These are phyloP conservation scores for Mercurialis annua DNA, from an alignment of 345 rosid species.

Conservation along the genomic window DNA sequence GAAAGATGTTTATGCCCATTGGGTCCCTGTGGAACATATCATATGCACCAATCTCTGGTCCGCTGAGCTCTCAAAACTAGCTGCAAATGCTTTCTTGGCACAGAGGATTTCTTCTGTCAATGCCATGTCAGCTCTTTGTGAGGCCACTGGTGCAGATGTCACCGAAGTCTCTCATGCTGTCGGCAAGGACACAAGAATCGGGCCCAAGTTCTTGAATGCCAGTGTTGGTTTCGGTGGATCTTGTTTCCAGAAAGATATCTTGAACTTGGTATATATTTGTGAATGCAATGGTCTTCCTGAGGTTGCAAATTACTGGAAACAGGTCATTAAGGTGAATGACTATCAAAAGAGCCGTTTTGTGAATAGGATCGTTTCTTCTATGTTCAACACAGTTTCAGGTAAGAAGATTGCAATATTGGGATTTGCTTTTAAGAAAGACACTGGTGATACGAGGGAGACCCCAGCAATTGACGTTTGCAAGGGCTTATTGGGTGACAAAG, in stretches of 20 bases:
- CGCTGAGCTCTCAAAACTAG: conserved; percentile 31
- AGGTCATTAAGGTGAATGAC: conserved; percentile 27
- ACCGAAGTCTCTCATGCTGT: conserved; percentile 25
- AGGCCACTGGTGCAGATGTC: conserved; percentile 29
- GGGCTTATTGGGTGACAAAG: conserved; percentile 29
- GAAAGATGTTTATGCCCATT: conserved; percentile 30
- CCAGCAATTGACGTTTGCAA: conserved; percentile 28
- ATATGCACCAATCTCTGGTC: conserved; percentile 32
- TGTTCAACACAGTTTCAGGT: conserved; percentile 29
- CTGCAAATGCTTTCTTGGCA: conserved; percentile 29
- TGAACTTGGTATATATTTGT: conserved; percentile 28
- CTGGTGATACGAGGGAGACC: conserved; percentile 28
- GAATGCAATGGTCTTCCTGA: conserved; percentile 28
- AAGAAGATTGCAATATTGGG: conserved; percentile 29
- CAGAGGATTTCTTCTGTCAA: conserved; percentile 25
- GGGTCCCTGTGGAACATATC: conserved; percentile 29
- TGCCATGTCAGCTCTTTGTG: conserved; percentile 25
- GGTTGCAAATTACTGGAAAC: conserved; percentile 29
- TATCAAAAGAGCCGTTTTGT: conserved; percentile 26
- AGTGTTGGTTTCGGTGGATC: conserved; percentile 32
- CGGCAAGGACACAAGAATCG: conserved; percentile 26
- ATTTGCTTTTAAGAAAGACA: conserved; percentile 28
- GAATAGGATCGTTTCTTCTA: conserved; percentile 24
- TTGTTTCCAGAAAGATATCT: conserved; percentile 26
- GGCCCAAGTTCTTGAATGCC: conserved; percentile 30